phyloP scores from a whole-genome alignment of 805 yeast genomes.

The Starmerella vitae region DNA sequence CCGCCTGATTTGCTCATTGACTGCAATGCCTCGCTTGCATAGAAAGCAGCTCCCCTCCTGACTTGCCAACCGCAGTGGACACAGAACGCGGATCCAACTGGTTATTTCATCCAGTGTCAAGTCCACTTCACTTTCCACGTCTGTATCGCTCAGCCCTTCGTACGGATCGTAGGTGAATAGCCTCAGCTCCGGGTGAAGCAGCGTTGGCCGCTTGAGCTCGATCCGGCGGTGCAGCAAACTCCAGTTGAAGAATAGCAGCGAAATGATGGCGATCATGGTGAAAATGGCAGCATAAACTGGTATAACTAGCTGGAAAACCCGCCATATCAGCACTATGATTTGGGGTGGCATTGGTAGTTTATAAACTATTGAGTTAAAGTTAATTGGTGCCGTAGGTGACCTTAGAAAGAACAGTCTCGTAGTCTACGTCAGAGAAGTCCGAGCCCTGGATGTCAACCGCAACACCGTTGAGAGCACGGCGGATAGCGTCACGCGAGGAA shows the following conservation, averaged over 20 bases:
- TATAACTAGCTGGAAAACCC: no score
- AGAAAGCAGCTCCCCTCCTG: constrained; percentile 8
- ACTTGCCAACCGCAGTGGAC: constrained; percentile 3
- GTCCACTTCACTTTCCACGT: no score
- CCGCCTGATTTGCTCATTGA: constrained; percentile 49
- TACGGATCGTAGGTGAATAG: neutral
- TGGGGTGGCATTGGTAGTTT: no score
- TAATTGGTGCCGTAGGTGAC: constrained; percentile 65
- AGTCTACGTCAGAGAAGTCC: constrained; percentile 91
- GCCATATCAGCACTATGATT: no score
- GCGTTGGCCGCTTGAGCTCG: neutral
- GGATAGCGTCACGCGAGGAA: constrained; percentile 92
- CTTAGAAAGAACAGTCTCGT: constrained; percentile 79
- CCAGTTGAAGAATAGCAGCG: constrained; percentile 2
- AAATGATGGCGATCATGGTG: constrained; percentile 5
- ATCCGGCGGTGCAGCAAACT: constrained; percentile 2
- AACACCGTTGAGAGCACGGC: constrained; percentile 93
- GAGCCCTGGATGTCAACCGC: constrained; percentile 95
- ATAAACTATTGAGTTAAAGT: neutral
- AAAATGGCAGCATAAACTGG: constrained; percentile 2
- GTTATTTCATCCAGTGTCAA: constrained; percentile 5
- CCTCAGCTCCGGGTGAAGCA: neutral
- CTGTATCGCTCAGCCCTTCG: neutral
- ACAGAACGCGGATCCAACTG: constrained; percentile 3
- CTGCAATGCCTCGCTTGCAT: constrained; percentile 6